Evolutionary conservation across 202 grass and related monocot species (phyloP).

Genomic region (Carex sylvatica): DNA sequence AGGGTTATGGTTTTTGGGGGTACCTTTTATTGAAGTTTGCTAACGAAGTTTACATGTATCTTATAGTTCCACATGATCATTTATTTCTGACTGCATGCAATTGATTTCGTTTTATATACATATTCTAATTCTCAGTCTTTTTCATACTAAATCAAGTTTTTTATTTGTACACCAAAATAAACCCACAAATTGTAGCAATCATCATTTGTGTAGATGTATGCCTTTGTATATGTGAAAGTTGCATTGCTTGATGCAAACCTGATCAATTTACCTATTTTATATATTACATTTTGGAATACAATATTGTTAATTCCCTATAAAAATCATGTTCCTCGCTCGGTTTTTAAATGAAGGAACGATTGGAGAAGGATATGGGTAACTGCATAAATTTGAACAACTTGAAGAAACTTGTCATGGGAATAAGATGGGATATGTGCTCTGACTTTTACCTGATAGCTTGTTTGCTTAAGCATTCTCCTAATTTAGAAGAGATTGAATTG

Average conservation of each 20-base stretch:
- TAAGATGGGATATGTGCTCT: background rate
- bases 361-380: background rate
- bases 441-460: background rate
- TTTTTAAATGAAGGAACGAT: background rate
- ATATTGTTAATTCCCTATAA: background rate
- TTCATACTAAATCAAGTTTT: background rate
- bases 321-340: background rate
- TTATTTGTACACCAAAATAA: background rate
- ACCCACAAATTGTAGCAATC: background rate
- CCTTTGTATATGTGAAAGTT: background rate
- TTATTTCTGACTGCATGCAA: background rate
- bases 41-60: background rate
- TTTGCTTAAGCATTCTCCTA: background rate
- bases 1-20: background rate
- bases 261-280: background rate
- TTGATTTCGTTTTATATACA: background rate
- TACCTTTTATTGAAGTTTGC: background rate
- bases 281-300: background rate
- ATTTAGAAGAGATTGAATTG: background rate
- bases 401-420: background rate
- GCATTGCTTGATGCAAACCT: background rate
- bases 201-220: background rate
- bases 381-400: background rate
- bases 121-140: background rate
- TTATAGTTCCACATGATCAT: background rate